Conservation (phyloP, 352 stramenopile species). For the Phytopythium kandeliae region DNA sequence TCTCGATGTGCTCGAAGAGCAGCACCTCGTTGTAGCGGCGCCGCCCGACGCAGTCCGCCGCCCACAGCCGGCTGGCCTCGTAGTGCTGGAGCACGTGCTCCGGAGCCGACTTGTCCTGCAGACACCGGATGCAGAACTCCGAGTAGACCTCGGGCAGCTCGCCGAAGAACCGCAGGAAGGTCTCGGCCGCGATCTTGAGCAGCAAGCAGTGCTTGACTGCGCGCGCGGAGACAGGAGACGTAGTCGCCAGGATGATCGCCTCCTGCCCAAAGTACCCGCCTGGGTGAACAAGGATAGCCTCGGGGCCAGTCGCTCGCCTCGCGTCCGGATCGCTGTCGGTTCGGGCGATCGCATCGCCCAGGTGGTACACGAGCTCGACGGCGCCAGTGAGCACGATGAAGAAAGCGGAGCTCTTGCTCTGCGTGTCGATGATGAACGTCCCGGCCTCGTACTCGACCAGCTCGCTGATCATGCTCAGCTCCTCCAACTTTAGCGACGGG, state of each 20-base stretch:
- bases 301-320: conserved; percentile 2
- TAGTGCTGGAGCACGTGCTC: conserved; percentile 75
- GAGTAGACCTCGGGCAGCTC: conserved; percentile 47
- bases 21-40: conserved; percentile 38
- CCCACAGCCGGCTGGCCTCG: conserved; percentile 50
- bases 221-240: conserved; percentile 27
- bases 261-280: conserved; percentile 68
- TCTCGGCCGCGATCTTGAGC: conserved; percentile 30
- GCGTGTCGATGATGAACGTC: conserved; percentile 22
- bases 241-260: conserved; percentile 41
- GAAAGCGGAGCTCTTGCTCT: conserved; percentile 25
- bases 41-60: conserved; percentile 42
- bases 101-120: conserved; percentile 31
- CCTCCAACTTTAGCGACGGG: conserved; percentile 40
- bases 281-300: conserved; percentile 30
- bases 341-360: too few relatives aligned
- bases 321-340: background rate
- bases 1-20: conserved; percentile 63
- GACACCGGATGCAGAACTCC: conserved; percentile 66
- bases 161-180: conserved; percentile 51
- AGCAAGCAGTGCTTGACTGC: conserved; percentile 38
- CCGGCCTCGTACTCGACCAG: conserved; percentile 30
- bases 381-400: conserved; percentile 41
- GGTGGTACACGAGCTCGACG: conserved; percentile 29
- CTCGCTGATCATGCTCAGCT: conserved; percentile 49